phyloP scores from a whole-genome alignment of 2,329 filamentous ascomycete species.

The Penicillium sp. region DNA sequence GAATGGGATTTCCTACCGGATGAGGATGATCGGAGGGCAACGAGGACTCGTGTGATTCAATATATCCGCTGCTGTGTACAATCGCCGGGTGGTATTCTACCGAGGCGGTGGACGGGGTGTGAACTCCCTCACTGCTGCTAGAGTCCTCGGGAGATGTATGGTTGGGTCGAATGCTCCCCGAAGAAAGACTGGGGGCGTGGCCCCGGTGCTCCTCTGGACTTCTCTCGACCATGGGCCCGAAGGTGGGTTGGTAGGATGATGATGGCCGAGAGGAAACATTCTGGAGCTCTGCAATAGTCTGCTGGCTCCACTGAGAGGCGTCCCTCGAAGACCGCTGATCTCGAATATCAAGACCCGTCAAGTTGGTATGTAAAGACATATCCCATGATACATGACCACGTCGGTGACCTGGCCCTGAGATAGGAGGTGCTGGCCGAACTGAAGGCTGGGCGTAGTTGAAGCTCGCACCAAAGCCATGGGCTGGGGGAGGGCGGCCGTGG shows the following conservation, averaged over 20 bases:
- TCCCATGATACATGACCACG: conserved; percentile 52
- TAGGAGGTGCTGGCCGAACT: conserved; percentile 41
- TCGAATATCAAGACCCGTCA: conserved; percentile 46
- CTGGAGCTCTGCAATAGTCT: conserved; percentile 45
- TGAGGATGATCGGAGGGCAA: conserved; percentile 38
- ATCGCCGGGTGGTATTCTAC: conserved; percentile 52
- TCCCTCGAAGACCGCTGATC: conserved; percentile 39
- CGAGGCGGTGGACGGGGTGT: conserved; percentile 49
- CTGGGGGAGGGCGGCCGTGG: conserved; percentile 36
- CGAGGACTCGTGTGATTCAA: conserved; percentile 44
- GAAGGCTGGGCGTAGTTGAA: conserved; percentile 37
- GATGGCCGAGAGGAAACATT: conserved; percentile 38
- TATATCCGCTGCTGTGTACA: conserved; percentile 49
- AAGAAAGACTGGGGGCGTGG: conserved; percentile 28
- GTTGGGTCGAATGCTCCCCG: conserved; percentile 29
- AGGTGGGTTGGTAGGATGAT: conserved; percentile 34
- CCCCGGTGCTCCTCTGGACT: conserved; percentile 29
- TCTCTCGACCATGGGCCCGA: conserved; percentile 27
- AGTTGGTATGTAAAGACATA: conserved; percentile 46
- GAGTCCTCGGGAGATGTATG: conserved; percentile 51
- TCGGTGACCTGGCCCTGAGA: conserved; percentile 47
- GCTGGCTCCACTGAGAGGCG: conserved; percentile 45
- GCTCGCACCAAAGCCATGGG: conserved; percentile 32
- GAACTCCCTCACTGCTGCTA: conserved; percentile 51
- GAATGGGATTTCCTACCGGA: conserved; percentile 40